Percentiles rank a stretch among this genome's conserved stretches.
These are phyloP conservation scores for Psidium guajava DNA, from an alignment of 345 rosid genomes.

Conservation along the genomic window DNA sequence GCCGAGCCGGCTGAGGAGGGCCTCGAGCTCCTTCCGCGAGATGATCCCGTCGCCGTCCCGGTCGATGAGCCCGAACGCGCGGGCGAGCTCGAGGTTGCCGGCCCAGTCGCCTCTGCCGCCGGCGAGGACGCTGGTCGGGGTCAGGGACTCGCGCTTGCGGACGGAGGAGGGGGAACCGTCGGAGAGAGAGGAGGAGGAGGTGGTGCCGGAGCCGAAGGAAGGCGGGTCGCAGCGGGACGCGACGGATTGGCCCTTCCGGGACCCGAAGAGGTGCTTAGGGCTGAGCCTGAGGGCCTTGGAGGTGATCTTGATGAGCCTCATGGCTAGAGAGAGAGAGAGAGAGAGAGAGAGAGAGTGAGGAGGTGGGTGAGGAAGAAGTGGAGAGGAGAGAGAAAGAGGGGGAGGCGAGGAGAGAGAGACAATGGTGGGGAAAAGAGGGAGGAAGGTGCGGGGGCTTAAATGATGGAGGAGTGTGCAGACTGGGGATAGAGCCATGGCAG, in stretches of 20 bases:
- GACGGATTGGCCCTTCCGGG: slow-evolving; percentile 24
- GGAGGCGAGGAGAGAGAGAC: slow-evolving; percentile 4
- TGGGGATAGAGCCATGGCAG: slow-evolving; percentile 26
- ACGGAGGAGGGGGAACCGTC: slow-evolving; percentile 22
- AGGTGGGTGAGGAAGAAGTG: not conserved
- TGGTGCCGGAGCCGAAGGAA: slow-evolving; percentile 29
- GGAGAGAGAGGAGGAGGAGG: slow-evolving; percentile 50
- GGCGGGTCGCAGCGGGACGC: not conserved
- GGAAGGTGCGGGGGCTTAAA: slow-evolving; percentile 36
- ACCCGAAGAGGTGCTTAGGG: slow-evolving; percentile 50
- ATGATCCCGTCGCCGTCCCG: slow-evolving; percentile 49
- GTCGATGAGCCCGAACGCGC: slow-evolving; percentile 46
- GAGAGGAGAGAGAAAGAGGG: not conserved
- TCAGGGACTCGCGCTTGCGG: slow-evolving; percentile 8
- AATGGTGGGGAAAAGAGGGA: slow-evolving; percentile 3
- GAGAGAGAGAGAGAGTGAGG: not conserved
- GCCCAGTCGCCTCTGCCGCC: slow-evolving; percentile 25
- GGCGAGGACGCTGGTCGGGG: slow-evolving; percentile 70
- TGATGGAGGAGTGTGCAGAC: slow-evolving; percentile 12
- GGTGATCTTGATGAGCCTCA: slow-evolving; percentile 27
- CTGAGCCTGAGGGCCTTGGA: slow-evolving; percentile 26
- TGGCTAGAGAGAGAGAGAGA: not conserved
- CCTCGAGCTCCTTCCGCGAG: slow-evolving; percentile 46
- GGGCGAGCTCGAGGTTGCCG: slow-evolving; percentile 21
- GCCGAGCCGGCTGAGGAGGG: slow-evolving; percentile 25